phyloP scores from a whole-genome alignment of 805 yeast species.

The Wickerhamiella allomyrinae region DNA sequence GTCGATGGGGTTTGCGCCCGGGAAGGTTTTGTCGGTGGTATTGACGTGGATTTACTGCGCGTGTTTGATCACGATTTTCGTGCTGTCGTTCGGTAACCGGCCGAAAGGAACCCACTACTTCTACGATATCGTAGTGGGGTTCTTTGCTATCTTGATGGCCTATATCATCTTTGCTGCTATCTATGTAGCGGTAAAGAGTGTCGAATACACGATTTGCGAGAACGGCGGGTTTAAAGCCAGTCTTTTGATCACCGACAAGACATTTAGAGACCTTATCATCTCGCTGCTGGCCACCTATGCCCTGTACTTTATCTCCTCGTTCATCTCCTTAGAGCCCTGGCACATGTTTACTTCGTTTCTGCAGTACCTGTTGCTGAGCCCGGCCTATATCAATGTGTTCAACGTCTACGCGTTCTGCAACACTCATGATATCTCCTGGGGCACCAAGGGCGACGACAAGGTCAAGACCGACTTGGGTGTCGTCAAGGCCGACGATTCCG shows the following conservation, averaged over 20 bases:
- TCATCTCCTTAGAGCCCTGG: slow-evolving; percentile 78
- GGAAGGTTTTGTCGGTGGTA: slow-evolving; percentile 60
- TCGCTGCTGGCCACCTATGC: slow-evolving; percentile 75
- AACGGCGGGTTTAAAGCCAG: slow-evolving; percentile 32
- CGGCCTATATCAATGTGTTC: slow-evolving; percentile 79
- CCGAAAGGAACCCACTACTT: slow-evolving; percentile 80
- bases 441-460: slow-evolving; percentile 72
- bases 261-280: slow-evolving; percentile 77
- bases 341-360: slow-evolving; percentile 79
- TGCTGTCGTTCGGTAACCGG: slow-evolving; percentile 82
- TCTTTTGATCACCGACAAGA: slow-evolving; percentile 30
- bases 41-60: slow-evolving; percentile 77
- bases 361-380: slow-evolving; percentile 74
- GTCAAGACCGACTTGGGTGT: slow-evolving; percentile 63
- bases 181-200: slow-evolving; percentile 60
- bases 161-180: slow-evolving; percentile 83
- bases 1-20: slow-evolving; percentile 52
- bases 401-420: slow-evolving; percentile 94
- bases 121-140: slow-evolving; percentile 56
- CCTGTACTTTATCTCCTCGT: slow-evolving; percentile 62
- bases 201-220: slow-evolving; percentile 38
- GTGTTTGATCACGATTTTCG: slow-evolving; percentile 71
- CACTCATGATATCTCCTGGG: slow-evolving; percentile 95
- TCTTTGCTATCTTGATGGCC: slow-evolving; percentile 79
- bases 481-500: slow-evolving; percentile 56